Evolutionary conservation across 2,329 filamentous ascomycete genomes (phyloP).

Genomic region (Alternaria triticimaculans): DNA sequence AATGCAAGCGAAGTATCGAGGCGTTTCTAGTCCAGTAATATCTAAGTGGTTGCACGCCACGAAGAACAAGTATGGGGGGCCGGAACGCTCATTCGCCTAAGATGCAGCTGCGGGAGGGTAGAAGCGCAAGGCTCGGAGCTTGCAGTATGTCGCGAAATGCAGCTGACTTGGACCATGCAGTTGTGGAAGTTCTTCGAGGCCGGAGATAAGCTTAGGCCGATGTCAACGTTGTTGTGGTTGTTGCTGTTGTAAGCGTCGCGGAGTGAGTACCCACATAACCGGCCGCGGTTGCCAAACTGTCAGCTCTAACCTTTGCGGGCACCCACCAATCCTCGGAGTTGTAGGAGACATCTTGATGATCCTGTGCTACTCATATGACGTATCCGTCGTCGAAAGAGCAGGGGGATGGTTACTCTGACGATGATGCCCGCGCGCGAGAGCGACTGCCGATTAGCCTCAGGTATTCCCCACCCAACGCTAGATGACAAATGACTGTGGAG

Average conservation of each 20-base stretch:
- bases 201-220: not conserved
- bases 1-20: constrained; percentile 3
- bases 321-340: not conserved
- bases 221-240: not conserved
- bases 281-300: not conserved
- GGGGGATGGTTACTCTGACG: not conserved
- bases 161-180: not conserved
- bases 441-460: not conserved
- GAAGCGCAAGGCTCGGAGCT: not conserved
- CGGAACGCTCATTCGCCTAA: not conserved
- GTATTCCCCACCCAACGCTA: not conserved
- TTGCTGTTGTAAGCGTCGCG: not conserved
- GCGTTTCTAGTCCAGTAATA: constrained; percentile 1
- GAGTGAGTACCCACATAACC: not conserved
- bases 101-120: not conserved
- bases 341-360: not conserved
- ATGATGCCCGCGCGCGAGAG: not conserved
- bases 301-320: not conserved
- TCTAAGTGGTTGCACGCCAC: not conserved
- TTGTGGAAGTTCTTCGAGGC: not conserved
- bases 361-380: not conserved
- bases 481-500: constrained; percentile 11
- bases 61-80: not conserved
- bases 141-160: not conserved
- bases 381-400: not conserved